These are phyloP conservation scores for Hymenoscyphus repandus DNA, from an alignment of 2,329 filamentous ascomycete species.

Conservation along the genomic window DNA sequence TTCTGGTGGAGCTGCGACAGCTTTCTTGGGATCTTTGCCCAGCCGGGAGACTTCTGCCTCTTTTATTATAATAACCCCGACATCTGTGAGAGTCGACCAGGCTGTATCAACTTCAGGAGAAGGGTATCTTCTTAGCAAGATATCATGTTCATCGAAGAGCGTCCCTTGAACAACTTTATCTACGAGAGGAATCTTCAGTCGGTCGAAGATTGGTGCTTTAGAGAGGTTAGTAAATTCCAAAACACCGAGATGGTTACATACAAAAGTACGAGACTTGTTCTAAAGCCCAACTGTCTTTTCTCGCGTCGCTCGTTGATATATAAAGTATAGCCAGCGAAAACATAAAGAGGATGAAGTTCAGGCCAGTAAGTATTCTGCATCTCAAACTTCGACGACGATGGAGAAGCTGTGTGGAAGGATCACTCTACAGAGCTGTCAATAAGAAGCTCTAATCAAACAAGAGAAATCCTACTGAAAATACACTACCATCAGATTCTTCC, in stretches of 20 bases:
- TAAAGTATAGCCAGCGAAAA: not conserved
- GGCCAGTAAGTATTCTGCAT: not conserved
- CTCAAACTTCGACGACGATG: not conserved
- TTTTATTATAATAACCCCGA: not conserved
- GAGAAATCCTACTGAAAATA: no score
- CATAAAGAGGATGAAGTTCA: not conserved
- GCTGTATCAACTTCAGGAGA: constrained; percentile 1
- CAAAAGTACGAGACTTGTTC: constrained; percentile 2
- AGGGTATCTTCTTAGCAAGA: not conserved
- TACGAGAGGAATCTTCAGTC: not conserved
- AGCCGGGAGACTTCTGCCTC: not conserved
- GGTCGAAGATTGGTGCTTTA: constrained; percentile 3
- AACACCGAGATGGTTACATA: not conserved
- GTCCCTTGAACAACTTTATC: constrained; percentile 1
- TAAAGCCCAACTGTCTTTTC: not conserved
- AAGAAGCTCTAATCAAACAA: no score
- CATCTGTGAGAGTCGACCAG: constrained; percentile 1
- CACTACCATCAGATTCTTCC: no score
- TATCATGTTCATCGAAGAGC: constrained; percentile 2
- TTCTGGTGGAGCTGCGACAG: not conserved
- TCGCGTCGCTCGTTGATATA: not conserved
- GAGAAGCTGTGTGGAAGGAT: not conserved
- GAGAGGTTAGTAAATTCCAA: not conserved
- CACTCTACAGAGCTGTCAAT: not conserved
- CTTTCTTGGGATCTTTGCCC: constrained; percentile 2